Evolutionary conservation across 2,329 filamentous ascomycete genomes (phyloP).

Genomic region (Penicillium sp.): DNA sequence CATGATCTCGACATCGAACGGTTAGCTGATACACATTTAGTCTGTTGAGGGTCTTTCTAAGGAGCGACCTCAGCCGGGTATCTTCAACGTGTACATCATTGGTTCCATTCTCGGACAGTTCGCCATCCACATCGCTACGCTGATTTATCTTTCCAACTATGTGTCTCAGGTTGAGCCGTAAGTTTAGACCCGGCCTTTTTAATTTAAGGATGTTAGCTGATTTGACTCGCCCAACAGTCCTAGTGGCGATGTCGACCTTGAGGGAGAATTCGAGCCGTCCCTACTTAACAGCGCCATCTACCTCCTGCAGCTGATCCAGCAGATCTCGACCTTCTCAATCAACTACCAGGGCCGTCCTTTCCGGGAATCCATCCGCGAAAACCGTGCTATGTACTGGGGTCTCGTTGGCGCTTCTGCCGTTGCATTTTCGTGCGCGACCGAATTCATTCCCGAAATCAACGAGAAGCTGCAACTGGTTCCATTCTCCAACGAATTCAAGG

Average conservation of each 20-base stretch:
- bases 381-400: constrained; percentile 97
- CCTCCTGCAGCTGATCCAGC: constrained; percentile 94
- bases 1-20: background rate
- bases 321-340: constrained; percentile 98
- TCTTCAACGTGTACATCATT: constrained; percentile 99
- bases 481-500: constrained; percentile 84
- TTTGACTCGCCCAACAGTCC: constrained; percentile 27
- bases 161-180: constrained; percentile 84
- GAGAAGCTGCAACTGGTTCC: constrained; percentile 87
- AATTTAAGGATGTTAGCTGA: constrained; percentile 22
- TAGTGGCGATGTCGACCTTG: constrained; percentile 70
- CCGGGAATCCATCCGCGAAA: constrained; percentile 91
- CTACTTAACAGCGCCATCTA: constrained; percentile 96
- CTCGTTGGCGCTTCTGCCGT: constrained; percentile 85
- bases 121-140: constrained; percentile 85
- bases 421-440: constrained; percentile 90
- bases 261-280: constrained; percentile 89
- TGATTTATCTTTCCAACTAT: constrained; percentile 89
- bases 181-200: constrained; percentile 35
- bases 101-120: constrained; percentile 97
- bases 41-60: constrained; percentile 94
- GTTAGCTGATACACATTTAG: constrained; percentile 30
- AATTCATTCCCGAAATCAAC: constrained; percentile 94
- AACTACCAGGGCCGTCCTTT: constrained; percentile 99
- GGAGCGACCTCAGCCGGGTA: constrained; percentile 95